These are phyloP conservation scores for Candida koratica DNA, from an alignment of 805 yeast species.

Conservation along the genomic window DNA sequence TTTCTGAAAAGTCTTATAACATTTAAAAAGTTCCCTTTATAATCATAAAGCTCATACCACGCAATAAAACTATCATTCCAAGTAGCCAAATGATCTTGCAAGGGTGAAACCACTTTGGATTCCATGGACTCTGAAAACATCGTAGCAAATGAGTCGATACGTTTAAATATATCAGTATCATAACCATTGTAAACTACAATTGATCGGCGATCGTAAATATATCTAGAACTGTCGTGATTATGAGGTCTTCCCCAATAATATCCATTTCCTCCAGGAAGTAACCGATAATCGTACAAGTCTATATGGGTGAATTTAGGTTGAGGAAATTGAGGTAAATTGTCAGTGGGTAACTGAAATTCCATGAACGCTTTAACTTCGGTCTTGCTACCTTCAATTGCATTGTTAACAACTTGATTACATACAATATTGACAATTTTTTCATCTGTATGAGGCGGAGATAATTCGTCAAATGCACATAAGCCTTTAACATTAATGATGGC, in stretches of 20 bases:
- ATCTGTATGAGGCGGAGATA: constrained; percentile 22
- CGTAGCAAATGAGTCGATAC: constrained; percentile 16
- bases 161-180: constrained; percentile 1
- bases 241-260: constrained; percentile 23
- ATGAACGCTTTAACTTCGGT: neutral
- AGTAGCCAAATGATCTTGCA: constrained; percentile 8
- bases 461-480: constrained; percentile 43
- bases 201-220: constrained; percentile 12
- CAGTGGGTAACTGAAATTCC: constrained; percentile 21
- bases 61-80: constrained; percentile 32
- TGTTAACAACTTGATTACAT: constrained; percentile 19
- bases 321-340: constrained; percentile 19
- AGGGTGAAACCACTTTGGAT: constrained; percentile 26
- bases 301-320: constrained; percentile 23
- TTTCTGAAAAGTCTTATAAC: constrained; percentile 25
- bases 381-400: constrained; percentile 4
- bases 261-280: constrained; percentile 30
- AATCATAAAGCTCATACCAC: constrained; percentile 38
- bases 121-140: constrained; percentile 23
- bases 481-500: constrained; percentile 48
- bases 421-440: constrained; percentile 25
- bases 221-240: constrained; percentile 1
- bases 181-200: constrained; percentile 9
- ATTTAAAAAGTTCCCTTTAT: constrained; percentile 26
- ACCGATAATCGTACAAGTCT: constrained; percentile 23